Percentiles rank a stretch among this genome's conserved stretches.
phyloP scores from a whole-genome alignment of 352 stramenopile genomes.

The Phytophthora uliginosa region DNA sequence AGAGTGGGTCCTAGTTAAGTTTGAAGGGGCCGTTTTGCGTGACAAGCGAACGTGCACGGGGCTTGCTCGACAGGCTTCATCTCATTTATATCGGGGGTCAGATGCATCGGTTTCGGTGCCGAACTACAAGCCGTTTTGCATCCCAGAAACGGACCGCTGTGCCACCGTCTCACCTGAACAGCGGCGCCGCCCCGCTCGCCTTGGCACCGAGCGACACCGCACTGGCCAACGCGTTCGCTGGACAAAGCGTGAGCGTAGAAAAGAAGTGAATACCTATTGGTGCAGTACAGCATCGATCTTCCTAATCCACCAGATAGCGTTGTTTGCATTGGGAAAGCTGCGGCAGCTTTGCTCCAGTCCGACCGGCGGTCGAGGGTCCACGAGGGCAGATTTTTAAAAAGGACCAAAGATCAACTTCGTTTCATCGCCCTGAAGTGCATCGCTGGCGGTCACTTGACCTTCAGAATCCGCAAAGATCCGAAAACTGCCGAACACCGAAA shows the following conservation, averaged over 20 bases:
- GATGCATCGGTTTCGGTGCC: not conserved
- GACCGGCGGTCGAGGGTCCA: not conserved
- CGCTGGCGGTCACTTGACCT: not conserved
- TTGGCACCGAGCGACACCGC: not conserved
- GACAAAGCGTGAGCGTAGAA: not conserved
- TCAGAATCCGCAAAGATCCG: not conserved
- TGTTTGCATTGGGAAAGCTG: not conserved
- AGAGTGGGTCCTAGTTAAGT: not conserved
- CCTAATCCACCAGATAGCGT: too few species aligned
- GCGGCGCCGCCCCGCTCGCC: not conserved
- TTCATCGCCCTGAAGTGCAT: not conserved
- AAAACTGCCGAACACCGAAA: constrained; percentile 7
- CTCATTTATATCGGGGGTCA: not conserved
- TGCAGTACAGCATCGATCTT: too few species aligned
- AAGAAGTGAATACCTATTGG: not conserved
- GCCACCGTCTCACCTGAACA: constrained; percentile 2
- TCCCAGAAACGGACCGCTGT: not conserved
- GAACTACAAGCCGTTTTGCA: not conserved
- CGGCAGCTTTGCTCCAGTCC: not conserved
- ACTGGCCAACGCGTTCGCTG: not conserved
- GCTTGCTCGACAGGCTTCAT: not conserved
- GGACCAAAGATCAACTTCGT: not conserved
- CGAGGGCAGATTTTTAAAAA: not conserved
- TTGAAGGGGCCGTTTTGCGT: not conserved
- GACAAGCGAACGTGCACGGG: not conserved